Evolutionary conservation across 2,329 filamentous ascomycete genomes (phyloP).

Genomic region (Talaromyces sp.): DNA sequence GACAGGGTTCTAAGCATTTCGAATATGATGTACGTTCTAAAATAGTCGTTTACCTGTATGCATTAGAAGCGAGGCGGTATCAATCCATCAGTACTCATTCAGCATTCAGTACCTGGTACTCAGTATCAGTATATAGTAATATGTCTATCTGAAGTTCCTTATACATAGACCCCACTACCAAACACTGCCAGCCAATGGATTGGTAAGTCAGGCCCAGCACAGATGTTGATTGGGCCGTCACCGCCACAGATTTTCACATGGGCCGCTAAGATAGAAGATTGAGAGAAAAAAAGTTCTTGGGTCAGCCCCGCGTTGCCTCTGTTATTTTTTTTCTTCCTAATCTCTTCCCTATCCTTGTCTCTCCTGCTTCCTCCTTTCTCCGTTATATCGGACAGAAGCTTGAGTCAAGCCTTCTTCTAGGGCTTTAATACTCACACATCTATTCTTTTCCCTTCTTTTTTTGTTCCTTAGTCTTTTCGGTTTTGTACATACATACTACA

Average conservation of each 20-base stretch:
- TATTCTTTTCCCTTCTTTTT: neutral
- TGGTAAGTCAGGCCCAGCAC: slow-evolving; percentile 7
- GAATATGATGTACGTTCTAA: neutral
- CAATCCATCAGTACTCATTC: neutral
- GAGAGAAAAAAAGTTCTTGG: slow-evolving; percentile 7
- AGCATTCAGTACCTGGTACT: neutral
- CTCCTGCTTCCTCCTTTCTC: neutral
- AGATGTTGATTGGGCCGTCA: slow-evolving; percentile 8
- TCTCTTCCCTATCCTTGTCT: neutral
- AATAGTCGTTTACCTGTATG: neutral
- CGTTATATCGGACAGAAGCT: neutral
- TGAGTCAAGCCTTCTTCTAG: neutral
- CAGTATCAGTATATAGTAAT: neutral
- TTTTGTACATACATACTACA: slow-evolving; percentile 14
- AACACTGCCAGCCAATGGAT: slow-evolving; percentile 7
- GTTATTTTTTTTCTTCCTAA: neutral
- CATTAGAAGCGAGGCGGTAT: slow-evolving; percentile 3
- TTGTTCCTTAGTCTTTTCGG: neutral
- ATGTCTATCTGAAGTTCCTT: neutral
- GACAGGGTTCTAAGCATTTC: neutral
- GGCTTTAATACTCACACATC: neutral
- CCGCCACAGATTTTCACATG: slow-evolving; percentile 9
- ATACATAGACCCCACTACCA: no score
- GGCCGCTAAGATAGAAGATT: slow-evolving; percentile 14
- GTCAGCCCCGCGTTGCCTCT: slow-evolving; percentile 15